Evolutionary conservation across 2,329 filamentous ascomycete genomes (phyloP).

Genomic region (Alternaria sp.): DNA sequence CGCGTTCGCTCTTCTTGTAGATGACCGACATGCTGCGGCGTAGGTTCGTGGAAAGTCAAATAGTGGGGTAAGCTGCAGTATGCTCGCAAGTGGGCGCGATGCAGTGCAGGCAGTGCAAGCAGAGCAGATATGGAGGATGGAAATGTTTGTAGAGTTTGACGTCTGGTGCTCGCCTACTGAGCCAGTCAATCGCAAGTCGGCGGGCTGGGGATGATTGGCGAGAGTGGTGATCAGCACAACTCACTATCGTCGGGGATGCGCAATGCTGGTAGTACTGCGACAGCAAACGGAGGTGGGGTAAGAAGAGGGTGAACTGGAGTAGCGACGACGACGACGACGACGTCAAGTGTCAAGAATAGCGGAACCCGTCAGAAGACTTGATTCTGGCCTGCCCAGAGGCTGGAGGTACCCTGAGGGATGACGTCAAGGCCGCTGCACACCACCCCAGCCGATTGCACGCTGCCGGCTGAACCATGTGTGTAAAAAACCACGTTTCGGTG

Average conservation of each 20-base stretch:
- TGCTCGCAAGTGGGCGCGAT: conserved; percentile 13
- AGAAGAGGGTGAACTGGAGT: conserved; percentile 25
- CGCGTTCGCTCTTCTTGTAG: conserved; percentile 54
- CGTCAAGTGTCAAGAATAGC: conserved; percentile 26
- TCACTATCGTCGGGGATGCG: conserved; percentile 15
- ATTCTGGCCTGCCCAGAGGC: conserved; percentile 20
- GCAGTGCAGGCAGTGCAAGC: conserved; percentile 4
- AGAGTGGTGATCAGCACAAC: conserved; percentile 25
- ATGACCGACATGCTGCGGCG: conserved; percentile 55
- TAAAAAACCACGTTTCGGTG: not conserved
- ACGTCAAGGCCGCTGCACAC: conserved; percentile 14
- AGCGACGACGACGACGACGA: conserved; percentile 10
- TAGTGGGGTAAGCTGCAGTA: conserved; percentile 7
- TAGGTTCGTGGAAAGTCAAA: conserved; percentile 10
- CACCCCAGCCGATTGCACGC: conserved; percentile 11
- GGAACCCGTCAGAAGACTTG: conserved; percentile 26
- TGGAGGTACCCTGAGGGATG: conserved; percentile 9
- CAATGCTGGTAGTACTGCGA: conserved; percentile 12
- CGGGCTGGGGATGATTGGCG: conserved; percentile 25
- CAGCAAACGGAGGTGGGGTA: conserved; percentile 16
- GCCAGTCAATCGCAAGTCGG: conserved; percentile 31
- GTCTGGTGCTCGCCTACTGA: conserved; percentile 25
- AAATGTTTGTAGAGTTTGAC: conserved; percentile 8
- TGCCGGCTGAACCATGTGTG: conserved; percentile 1
- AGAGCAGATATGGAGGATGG: not conserved